Evolutionary conservation across 306 rosid genomes (phyloP).

Genomic region (Prunus mume): DNA sequence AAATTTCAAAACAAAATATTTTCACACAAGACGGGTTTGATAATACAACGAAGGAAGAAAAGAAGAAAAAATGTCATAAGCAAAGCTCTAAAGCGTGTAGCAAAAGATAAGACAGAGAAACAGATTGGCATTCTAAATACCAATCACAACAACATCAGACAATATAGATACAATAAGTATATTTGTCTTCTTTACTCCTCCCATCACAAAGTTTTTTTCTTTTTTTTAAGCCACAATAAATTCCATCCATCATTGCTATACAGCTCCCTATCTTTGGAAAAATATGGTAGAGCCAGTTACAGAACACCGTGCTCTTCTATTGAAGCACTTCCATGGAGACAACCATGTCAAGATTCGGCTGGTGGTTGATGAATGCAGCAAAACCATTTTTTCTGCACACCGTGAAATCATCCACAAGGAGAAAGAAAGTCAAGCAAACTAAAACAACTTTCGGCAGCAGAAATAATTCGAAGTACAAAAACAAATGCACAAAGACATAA

Average conservation of each 20-base stretch:
- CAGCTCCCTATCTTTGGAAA: conserved; percentile 55
- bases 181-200: conserved; percentile 55
- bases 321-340: conserved; percentile 36
- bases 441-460: background rate
- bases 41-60: conserved; percentile 20
- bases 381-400: conserved; percentile 93
- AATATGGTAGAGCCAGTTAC: conserved; percentile 59
- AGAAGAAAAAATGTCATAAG: conserved; percentile 16
- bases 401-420: conserved; percentile 30
- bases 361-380: conserved; percentile 88
- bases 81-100: conserved; percentile 19
- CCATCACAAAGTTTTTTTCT: conserved; percentile 45
- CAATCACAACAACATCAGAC: conserved; percentile 51
- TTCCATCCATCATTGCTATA: conserved; percentile 53
- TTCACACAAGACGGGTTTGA: conserved; percentile 20
- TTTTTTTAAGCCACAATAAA: conserved; percentile 43
- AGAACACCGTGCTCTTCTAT: conserved; percentile 48
- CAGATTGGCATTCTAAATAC: conserved; percentile 37
- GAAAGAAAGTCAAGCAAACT: background rate
- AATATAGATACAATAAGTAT: conserved; percentile 58
- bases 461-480: background rate
- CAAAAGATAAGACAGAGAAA: conserved; percentile 20
- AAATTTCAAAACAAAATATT: background rate
- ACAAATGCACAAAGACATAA: background rate
- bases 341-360: conserved; percentile 53